Conservation (phyloP, 495 filamentous ascomycete species). For the Neurospora sublineolata region DNA sequence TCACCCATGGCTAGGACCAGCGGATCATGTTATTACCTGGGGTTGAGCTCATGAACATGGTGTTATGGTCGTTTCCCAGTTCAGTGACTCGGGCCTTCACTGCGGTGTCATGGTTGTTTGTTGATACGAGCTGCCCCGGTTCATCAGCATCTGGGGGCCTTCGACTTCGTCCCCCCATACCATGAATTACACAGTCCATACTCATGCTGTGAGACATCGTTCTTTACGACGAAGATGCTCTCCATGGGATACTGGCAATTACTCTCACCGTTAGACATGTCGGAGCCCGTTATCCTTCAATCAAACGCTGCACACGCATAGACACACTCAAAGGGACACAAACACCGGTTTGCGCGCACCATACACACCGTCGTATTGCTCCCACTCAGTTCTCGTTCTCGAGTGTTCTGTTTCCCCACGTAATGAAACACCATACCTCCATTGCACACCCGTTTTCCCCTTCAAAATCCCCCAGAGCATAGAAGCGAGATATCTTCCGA, state of each 20-base stretch:
- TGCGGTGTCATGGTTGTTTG: not conserved
- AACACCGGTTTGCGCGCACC: constrained; percentile 1
- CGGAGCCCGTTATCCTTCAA: not conserved
- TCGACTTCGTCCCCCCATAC: not conserved
- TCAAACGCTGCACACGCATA: not conserved
- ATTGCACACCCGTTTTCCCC: constrained; percentile 4
- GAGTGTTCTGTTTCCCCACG: constrained; percentile 13
- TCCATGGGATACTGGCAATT: not conserved
- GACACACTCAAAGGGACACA: not conserved
- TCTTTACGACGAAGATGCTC: not conserved
- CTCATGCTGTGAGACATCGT: not conserved
- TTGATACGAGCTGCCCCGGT: not conserved
- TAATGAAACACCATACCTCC: constrained; percentile 10
- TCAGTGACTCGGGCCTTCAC: not conserved
- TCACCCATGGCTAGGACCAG: not conserved
- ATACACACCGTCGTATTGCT: constrained; percentile 2
- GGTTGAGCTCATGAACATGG: not conserved
- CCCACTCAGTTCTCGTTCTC: not conserved
- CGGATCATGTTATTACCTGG: not conserved
- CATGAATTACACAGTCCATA: not conserved
- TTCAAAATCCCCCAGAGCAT: not conserved
- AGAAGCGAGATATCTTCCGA: not conserved
- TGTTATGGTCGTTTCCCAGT: not conserved
- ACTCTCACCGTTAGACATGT: not conserved
- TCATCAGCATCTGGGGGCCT: not conserved